phyloP scores from a whole-genome alignment of 108 stramenopile species.

The Pelagomonas calceolata region DNA sequence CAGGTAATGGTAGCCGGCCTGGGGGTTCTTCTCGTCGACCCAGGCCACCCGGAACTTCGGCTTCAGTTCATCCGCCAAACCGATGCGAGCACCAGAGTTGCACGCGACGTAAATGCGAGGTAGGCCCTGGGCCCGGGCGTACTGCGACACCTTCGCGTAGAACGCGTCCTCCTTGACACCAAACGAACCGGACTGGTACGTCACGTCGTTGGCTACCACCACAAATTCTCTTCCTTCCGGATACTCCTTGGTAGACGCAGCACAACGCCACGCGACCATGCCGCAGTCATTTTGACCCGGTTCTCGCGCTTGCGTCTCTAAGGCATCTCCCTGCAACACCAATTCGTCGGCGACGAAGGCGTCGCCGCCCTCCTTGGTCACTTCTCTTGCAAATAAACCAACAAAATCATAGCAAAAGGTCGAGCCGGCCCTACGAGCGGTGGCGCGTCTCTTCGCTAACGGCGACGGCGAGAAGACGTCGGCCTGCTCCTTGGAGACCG shows the following conservation, averaged over 20 bases:
- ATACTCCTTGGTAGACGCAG: conserved; percentile 88
- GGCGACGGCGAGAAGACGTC: conserved; percentile 17
- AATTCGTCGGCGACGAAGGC: conserved; percentile 28
- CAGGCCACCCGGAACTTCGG: conserved; percentile 83
- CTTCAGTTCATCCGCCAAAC: conserved; percentile 89
- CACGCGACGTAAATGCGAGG: conserved; percentile 10
- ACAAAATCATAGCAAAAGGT: conserved; percentile 47
- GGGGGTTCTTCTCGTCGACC: conserved; percentile 78
- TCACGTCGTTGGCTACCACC: conserved; percentile 98
- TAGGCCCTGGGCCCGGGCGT: conserved; percentile 57
- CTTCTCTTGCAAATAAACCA: conserved; percentile 35
- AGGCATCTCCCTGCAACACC: conserved; percentile 15
- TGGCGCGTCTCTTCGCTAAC: conserved; percentile 77
- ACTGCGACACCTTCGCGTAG: conserved; percentile 84
- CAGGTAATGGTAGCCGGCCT: conserved; percentile 87
- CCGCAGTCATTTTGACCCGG: conserved; percentile 89
- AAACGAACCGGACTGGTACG: conserved; percentile 90
- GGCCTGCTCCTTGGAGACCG: no score
- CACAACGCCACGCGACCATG: conserved; percentile 98
- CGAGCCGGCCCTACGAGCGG: conserved; percentile 53
- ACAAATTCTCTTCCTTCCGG: conserved; percentile 86
- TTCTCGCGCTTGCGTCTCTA: neutral
- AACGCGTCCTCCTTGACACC: conserved; percentile 95
- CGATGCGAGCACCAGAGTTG: conserved; percentile 92
- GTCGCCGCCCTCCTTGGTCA: conserved; percentile 18